phyloP scores from a whole-genome alignment of 1,139 yeast species.

The Arxiozyma bovina region DNA sequence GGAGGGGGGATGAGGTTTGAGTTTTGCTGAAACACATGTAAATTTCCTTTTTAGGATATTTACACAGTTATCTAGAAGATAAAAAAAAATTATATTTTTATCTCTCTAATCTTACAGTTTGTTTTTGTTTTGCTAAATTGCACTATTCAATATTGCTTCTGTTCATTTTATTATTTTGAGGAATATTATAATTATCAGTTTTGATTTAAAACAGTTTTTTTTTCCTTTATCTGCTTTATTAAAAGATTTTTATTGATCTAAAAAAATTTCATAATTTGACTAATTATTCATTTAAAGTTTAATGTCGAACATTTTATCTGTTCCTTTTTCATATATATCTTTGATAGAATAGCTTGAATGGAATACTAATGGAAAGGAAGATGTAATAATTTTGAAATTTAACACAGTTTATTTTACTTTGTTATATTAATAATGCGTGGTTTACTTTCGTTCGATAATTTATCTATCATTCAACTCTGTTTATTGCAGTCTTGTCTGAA shows the following conservation, averaged over 20 bases:
- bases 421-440: not conserved
- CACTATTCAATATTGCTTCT: too few species aligned
- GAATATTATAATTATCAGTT: not conserved
- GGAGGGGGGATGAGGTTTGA: not conserved
- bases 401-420: too few species aligned
- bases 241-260: not conserved
- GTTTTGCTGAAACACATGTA: not conserved
- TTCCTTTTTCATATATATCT: not conserved
- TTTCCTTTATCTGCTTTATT: not conserved
- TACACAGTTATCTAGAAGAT: conserved; percentile 1
- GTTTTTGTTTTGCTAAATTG: too few species aligned
- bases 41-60: conserved; percentile 4
- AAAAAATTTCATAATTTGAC: not conserved
- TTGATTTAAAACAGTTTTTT: not conserved
- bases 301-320: too few species aligned
- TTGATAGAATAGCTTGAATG: not conserved
- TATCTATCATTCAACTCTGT: not conserved
- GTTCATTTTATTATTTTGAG: not conserved
- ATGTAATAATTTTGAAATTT: too few species aligned
- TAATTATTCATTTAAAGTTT: too few species aligned
- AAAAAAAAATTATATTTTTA: not conserved
- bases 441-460: too few species aligned
- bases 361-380: not conserved
- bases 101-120: not conserved
- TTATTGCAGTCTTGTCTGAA: not conserved